phyloP scores from a whole-genome alignment of 306 rosid genomes.

The Trifolium repens region DNA sequence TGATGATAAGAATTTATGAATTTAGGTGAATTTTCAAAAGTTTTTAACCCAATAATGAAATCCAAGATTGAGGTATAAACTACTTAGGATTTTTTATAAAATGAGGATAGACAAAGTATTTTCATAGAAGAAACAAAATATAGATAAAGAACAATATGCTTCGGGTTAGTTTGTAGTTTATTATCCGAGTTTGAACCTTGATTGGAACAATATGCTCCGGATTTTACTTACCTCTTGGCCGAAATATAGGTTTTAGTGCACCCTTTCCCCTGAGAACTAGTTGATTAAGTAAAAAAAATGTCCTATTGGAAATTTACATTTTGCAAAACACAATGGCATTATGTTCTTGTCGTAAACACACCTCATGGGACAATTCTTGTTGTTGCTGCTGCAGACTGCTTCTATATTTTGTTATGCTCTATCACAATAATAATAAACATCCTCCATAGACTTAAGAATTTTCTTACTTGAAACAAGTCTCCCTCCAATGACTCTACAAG shows the following conservation, averaged over 20 bases:
- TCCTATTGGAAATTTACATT: background rate
- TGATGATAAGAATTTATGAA: background rate
- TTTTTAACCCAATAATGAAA: slow-evolving; percentile 15
- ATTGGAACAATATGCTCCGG: background rate
- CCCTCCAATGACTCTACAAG: too few relatives aligned
- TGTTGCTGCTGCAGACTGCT: background rate
- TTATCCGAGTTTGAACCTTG: background rate
- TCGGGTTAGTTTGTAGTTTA: background rate
- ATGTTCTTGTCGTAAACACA: background rate
- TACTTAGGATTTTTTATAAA: background rate
- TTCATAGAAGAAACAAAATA: background rate
- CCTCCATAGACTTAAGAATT: too few relatives aligned
- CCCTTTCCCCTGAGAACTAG: background rate
- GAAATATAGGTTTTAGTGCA: background rate
- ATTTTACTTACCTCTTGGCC: background rate
- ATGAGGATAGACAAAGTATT: background rate
- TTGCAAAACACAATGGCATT: background rate
- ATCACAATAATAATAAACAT: too few relatives aligned
- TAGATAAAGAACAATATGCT: slow-evolving; percentile 19
- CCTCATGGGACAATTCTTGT: background rate
- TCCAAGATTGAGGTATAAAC: background rate
- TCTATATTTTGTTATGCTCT: too few relatives aligned
- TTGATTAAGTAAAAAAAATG: too few relatives aligned
- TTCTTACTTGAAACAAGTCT: too few relatives aligned
- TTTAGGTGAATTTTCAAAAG: background rate